phyloP scores from a whole-genome alignment of 495 filamentous ascomycete genomes.

The Aspergillus diversus region DNA sequence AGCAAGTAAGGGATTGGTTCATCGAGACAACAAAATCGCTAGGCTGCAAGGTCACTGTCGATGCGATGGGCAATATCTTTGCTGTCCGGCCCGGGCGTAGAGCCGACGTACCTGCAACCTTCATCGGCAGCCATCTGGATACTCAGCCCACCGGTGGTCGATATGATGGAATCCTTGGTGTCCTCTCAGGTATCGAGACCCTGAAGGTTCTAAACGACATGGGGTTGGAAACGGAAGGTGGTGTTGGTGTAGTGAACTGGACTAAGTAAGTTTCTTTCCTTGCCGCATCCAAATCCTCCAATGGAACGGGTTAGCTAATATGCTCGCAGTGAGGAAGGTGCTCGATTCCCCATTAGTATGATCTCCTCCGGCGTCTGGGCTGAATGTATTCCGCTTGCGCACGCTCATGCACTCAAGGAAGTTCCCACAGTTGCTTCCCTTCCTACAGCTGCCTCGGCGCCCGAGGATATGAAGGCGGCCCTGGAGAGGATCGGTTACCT shows the following conservation, averaged over 20 bases:
- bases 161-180: constrained; percentile 75
- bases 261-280: constrained; percentile 59
- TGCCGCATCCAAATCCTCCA: background rate
- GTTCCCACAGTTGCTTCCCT: constrained; percentile 51
- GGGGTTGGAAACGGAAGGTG: constrained; percentile 68
- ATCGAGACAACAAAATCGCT: constrained; percentile 63
- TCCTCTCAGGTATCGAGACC: constrained; percentile 72
- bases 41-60: constrained; percentile 63
- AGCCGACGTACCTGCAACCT: constrained; percentile 61
- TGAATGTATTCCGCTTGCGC: constrained; percentile 62
- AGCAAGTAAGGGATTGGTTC: constrained; percentile 76
- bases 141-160: constrained; percentile 78
- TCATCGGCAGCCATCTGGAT: constrained; percentile 75
- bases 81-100: constrained; percentile 65
- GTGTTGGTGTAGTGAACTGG: constrained; percentile 78
- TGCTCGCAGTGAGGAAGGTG: constrained; percentile 67
- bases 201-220: constrained; percentile 70
- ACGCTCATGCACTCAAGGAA: constrained; percentile 63
- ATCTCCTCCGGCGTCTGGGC: constrained; percentile 78
- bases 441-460: constrained; percentile 45
- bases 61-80: constrained; percentile 78
- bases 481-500: constrained; percentile 73
- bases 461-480: constrained; percentile 69
- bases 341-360: constrained; percentile 80
- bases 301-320: constrained; percentile 18